A percentile compares a stretch with the other conserved stretches of the same genome.
Evolutionary conservation across 176 grass and related monocot genomes (phyloP).

Genomic region (Elymus sibiricus): DNA sequence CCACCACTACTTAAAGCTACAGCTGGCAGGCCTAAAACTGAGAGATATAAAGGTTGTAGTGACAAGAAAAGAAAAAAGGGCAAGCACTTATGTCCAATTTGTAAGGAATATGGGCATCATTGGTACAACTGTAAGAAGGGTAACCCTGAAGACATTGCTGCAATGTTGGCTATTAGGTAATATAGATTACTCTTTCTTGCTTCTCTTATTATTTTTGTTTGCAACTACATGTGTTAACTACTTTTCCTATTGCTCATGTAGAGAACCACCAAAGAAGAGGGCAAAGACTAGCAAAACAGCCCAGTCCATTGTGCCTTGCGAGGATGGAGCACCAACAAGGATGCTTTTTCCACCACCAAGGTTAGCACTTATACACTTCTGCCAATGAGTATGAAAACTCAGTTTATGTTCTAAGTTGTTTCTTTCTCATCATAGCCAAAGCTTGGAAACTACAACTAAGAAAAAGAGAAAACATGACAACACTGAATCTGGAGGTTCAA

Average conservation of each 20-base stretch:
- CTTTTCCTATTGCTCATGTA: no score
- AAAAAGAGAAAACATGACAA: neutral
- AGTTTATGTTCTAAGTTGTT: neutral
- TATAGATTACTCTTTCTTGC: neutral
- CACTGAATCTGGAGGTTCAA: neutral
- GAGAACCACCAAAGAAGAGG: neutral
- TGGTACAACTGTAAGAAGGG: neutral
- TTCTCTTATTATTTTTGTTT: neutral
- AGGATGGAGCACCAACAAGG: neutral
- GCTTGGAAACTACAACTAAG: no score
- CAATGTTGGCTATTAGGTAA: neutral
- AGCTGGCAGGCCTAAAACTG: no score
- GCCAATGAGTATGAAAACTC: neutral
- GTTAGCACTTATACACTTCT: neutral
- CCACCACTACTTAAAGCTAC: neutral
- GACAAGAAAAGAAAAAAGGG: no score
- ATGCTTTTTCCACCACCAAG: neutral
- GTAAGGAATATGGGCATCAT: no score
- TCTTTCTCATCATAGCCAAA: neutral
- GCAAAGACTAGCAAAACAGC: neutral
- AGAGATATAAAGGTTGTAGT: no score
- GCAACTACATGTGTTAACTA: neutral
- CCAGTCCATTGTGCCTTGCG: neutral
- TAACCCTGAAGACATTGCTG: neutral
- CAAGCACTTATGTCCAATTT: no score